These are phyloP conservation scores for Microbotryomycetes sp. DNA, from an alignment of 1,284 basidiomycete species.

Conservation along the genomic window DNA sequence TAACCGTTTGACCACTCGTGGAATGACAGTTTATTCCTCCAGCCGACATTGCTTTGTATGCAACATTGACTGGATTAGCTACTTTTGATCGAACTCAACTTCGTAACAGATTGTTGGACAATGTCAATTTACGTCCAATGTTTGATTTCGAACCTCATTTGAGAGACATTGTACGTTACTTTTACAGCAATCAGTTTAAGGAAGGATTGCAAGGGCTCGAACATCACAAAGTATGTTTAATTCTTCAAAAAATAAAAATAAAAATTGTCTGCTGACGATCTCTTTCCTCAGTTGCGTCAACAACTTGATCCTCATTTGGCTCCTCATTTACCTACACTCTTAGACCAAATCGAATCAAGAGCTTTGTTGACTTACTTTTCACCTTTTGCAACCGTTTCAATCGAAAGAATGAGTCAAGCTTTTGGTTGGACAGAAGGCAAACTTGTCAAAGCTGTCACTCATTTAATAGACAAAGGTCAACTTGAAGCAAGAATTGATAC, in stretches of 20 bases:
- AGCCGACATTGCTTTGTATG: constrained; percentile 75
- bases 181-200: constrained; percentile 74
- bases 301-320: constrained; percentile 66
- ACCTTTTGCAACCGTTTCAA: constrained; percentile 70
- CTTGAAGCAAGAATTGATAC: constrained; percentile 74
- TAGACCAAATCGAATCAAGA: constrained; percentile 59
- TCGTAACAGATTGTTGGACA: constrained; percentile 60
- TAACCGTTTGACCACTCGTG: background rate
- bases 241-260: too few relatives aligned
- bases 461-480: constrained; percentile 63
- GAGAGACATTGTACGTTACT: constrained; percentile 71
- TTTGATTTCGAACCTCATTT: constrained; percentile 79
- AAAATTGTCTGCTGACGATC: background rate
- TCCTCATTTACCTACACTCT: constrained; percentile 56
- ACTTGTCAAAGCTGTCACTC: constrained; percentile 62
- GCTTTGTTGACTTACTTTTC: constrained; percentile 76
- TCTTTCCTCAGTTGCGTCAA: constrained; percentile 56
- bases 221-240: constrained; percentile 57
- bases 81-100: constrained; percentile 63
- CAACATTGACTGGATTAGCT: constrained; percentile 69
- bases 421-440: constrained; percentile 71
- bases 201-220: constrained; percentile 65
- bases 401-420: constrained; percentile 68
- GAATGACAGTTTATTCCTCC: constrained; percentile 58
- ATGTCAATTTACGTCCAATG: constrained; percentile 61